Evolutionary conservation across 352 stramenopile species (phyloP), one percentile per base, ranked within the genome.

Genomic region (Phytophthora quininea): DNA sequence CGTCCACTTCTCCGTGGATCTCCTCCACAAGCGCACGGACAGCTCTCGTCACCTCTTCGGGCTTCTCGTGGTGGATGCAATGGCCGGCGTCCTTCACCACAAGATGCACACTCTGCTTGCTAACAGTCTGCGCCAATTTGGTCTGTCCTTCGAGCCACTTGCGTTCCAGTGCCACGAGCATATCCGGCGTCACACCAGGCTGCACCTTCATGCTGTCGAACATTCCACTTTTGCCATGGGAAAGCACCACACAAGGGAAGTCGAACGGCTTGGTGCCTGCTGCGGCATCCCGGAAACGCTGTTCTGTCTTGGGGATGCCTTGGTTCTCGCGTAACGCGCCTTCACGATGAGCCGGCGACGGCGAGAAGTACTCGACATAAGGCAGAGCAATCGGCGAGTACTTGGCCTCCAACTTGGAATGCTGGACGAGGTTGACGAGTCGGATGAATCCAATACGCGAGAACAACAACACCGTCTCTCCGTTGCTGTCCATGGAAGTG

Each of bases 41-140:
- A 33, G 78, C 80, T 4, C 76, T 76, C 45, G 68, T 71, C 52
- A 92, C 61, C 10, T 80, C 81, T 43, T 92, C 80, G 1, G 86
- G 84, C 12, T 90, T 76, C 35, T 94, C 86, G 37, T 94, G 86
- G 42, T 87, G 82, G 52, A 94, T 92, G 56, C 73, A 85, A 54
- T 91, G 80, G n/a, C 86, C 83, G 32, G 75, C 74, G 15, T 91
- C 82, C 0, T 68, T 66, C 14, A 91, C 68, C 12, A 86, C 61
- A 15, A 87, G 64, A 65, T 92, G 80, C 27, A 83, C 74, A 48
- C 64, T 80, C 5, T 63, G 66, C 38, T 49, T 54, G 46, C 78
- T 83, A 27, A 90, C 69, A 3, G 55, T 77, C 15, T 87, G 69
- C 6, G 79, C 80, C 29, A 92, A 64, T 52, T 72, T 73, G 11